Base-by-base conservation (phyloP, 1,284 basidiomycete species). In the Grifola frondosa region DNA sequence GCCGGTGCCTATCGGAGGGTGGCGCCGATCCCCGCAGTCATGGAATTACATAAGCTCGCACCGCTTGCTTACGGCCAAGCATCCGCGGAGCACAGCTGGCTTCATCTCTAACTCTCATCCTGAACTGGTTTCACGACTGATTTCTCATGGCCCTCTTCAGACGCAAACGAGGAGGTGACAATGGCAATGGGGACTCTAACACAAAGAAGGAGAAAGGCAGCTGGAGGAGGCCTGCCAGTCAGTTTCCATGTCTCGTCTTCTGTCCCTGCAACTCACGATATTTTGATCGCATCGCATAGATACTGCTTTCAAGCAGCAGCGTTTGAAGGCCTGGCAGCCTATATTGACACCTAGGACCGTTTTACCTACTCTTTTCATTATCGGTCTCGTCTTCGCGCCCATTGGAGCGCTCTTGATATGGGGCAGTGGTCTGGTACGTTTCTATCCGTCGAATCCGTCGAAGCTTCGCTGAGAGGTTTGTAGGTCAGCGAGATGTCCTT, bases 271-370 rank as follows among this genome's bases (percentile, higher is more conserved):
- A 40, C 20, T 31, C 19, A 26, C 30, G 23, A 9, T n/a, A n/a
- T n/a, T 19, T 16, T 41, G 30, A 35, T 39, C 40, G 40, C 24
- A 13, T 32, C 20, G 26, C 28, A 30, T 60, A 80, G 93, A 98
- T 70, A 99, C 96, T 39, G 96, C 96, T 32, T 97, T 98, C 81
- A 98, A 97, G 73, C 97, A 99, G 67, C 97, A 99, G 69, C 90
- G 97, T 44, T 80, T 99, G 62, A 98, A 98, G 73, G 97, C 97
- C 59, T 99, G 97, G 97, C 97, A 99, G 76, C 97, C 97, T 15
- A 97, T 99, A 63, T 78, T 99, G 30, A 98, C 96, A 0, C 97
- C 97, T 3, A 93, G 93, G 67, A 96, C 94, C 1, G 97, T 99
- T 12, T 78, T 99, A 10, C 97, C 97, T 5, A 96, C 94, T 2